These are phyloP conservation scores for Globisporangium acanthophoron DNA, from an alignment of 352 stramenopile genomes.

Conservation along the genomic window DNA sequence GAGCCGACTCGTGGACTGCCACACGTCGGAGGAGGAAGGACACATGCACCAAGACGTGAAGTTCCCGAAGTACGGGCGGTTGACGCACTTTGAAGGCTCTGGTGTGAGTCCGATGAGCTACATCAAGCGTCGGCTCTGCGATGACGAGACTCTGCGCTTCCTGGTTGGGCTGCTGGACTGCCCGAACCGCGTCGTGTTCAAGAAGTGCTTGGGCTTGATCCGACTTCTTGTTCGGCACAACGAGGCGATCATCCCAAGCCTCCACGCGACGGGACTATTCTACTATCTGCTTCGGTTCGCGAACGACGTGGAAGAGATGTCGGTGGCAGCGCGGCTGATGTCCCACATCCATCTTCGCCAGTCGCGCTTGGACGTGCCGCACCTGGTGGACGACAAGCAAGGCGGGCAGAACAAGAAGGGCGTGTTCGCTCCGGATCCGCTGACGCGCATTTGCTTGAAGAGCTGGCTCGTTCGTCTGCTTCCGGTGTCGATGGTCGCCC, in stretches of 20 bases:
- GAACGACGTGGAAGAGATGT: constrained; percentile 80
- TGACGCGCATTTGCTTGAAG: constrained; percentile 78
- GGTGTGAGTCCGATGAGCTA: constrained; percentile 68
- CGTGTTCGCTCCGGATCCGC: constrained; percentile 69
- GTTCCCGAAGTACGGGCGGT: constrained; percentile 70
- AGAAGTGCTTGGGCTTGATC: constrained; percentile 79
- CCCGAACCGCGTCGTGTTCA: constrained; percentile 81
- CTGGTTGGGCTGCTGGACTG: constrained; percentile 76
- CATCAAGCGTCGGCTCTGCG: constrained; percentile 71
- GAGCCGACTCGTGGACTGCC: constrained; percentile 77
- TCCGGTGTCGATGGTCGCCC: constrained; percentile 82
- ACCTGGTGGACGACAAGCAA: constrained; percentile 70
- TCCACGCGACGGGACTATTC: constrained; percentile 82
- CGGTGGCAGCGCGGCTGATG: constrained; percentile 68
- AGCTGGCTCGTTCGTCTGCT: constrained; percentile 82
- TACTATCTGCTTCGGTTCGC: constrained; percentile 83
- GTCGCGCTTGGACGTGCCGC: constrained; percentile 48
- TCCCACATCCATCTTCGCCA: constrained; percentile 81
- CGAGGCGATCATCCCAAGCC: constrained; percentile 73
- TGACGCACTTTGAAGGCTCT: constrained; percentile 81
- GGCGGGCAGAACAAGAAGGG: constrained; percentile 77
- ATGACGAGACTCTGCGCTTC: constrained; percentile 76
- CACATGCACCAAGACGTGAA: constrained; percentile 72
- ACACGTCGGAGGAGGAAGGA: constrained; percentile 77
- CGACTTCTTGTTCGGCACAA: constrained; percentile 80